These are phyloP conservation scores for Coniochaeta ligniaria DNA, from an alignment of 2,329 filamentous ascomycete genomes.

Conservation along the genomic window DNA sequence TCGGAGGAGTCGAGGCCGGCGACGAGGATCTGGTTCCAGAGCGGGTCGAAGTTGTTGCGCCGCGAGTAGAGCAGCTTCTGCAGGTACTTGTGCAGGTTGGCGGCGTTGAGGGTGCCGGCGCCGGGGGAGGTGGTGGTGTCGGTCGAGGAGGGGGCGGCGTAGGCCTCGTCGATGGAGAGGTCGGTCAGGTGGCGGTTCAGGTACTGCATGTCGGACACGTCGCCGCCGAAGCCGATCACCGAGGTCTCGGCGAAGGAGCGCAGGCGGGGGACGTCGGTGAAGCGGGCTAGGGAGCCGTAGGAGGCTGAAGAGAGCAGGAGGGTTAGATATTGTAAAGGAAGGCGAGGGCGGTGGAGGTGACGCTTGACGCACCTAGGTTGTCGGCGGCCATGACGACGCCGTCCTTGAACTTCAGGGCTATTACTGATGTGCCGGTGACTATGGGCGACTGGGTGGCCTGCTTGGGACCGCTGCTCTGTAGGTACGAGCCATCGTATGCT, in stretches of 20 bases:
- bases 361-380: conserved; percentile 75
- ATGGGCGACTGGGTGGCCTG: conserved; percentile 88
- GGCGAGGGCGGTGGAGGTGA: conserved; percentile 2
- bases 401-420: conserved; percentile 92
- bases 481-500: conserved; percentile 80
- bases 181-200: conserved; percentile 84
- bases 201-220: conserved; percentile 99
- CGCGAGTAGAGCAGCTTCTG: conserved; percentile 94
- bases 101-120: conserved; percentile 59
- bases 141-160: conserved; percentile 37
- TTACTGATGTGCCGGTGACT: conserved; percentile 92
- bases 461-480: conserved; percentile 64
- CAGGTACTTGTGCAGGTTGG: conserved; percentile 94
- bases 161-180: conserved; percentile 84
- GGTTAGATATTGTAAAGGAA: neutral
- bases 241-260: conserved; percentile 78
- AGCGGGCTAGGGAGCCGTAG: conserved; percentile 93
- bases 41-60: conserved; percentile 89
- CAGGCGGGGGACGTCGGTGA: conserved; percentile 93
- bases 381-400: conserved; percentile 96
- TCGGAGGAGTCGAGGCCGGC: conserved; percentile 75
- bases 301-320: conserved; percentile 54
- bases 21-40: conserved; percentile 94
- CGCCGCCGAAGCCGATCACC: conserved; percentile 89
- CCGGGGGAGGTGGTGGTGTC: conserved; percentile 20